Evolutionary conservation across 2,329 filamentous ascomycete genomes (phyloP).

Genomic region (Dactylellina haptotyla): DNA sequence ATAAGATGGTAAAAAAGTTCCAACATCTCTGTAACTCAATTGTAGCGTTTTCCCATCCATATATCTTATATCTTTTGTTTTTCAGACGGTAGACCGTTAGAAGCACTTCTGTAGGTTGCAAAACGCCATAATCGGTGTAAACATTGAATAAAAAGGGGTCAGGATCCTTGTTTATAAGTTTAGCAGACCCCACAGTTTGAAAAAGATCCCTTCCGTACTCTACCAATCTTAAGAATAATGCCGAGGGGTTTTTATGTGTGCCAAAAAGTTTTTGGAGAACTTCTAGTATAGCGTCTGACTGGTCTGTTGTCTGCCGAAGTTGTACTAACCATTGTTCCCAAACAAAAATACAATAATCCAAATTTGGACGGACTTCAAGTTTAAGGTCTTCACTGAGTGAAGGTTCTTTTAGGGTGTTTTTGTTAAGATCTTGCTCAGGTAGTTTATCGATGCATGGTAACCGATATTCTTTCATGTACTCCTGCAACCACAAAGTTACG

Average conservation of each 20-base stretch:
- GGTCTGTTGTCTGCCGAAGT: constrained; percentile 2
- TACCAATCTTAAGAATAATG: not conserved
- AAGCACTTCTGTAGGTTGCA: no score
- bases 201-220: no score
- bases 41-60: no score
- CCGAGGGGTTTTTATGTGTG: not conserved
- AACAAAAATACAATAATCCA: constrained; percentile 4
- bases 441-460: no score
- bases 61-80: no score
- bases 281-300: constrained; percentile 1
- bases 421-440: not conserved
- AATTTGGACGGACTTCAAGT: not conserved
- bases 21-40: no score
- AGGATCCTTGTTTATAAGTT: not conserved
- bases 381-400: not conserved
- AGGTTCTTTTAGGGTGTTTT: not conserved
- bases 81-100: no score
- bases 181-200: no score
- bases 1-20: no score
- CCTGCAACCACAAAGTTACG: no score
- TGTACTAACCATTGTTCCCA: constrained; percentile 10
- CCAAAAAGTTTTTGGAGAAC: not conserved
- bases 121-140: not conserved
- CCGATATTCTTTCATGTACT: not conserved
- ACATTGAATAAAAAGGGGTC: not conserved